Percentiles rank a stretch among this genome's conserved stretches.
These are phyloP conservation scores for Pseudocercospora macadamiae DNA, from an alignment of 2,329 filamentous ascomycete genomes.

Conservation along the genomic window DNA sequence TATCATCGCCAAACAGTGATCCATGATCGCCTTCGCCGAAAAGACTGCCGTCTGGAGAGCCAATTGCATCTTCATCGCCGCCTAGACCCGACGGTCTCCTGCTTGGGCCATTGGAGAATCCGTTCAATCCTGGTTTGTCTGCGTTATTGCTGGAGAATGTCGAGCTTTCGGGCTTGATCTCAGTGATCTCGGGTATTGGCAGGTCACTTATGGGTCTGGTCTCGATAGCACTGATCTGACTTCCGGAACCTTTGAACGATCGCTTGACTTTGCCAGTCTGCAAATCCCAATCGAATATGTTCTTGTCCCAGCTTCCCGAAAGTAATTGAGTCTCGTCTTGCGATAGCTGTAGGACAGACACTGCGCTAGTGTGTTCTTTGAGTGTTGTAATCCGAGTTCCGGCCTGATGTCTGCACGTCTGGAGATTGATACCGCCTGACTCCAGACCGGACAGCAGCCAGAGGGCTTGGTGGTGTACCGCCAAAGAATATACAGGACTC, in stretches of 20 bases:
- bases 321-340: constrained; percentile 85
- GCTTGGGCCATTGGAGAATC: constrained; percentile 45
- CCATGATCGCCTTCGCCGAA: constrained; percentile 74
- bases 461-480: constrained; percentile 83
- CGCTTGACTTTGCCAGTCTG: constrained; percentile 79
- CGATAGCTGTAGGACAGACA: constrained; percentile 80
- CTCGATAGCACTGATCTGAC: constrained; percentile 88
- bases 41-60: constrained; percentile 74
- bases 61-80: constrained; percentile 60
- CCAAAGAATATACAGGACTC: constrained; percentile 94
- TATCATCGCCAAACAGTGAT: constrained; percentile 80
- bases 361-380: constrained; percentile 83
- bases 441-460: constrained; percentile 92
- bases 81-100: constrained; percentile 23
- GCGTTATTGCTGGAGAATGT: constrained; percentile 78
- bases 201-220: constrained; percentile 75
- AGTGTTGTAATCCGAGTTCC: constrained; percentile 84
- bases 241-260: constrained; percentile 73
- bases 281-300: constrained; percentile 90
- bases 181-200: constrained; percentile 71
- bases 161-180: constrained; percentile 65
- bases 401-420: constrained; percentile 91
- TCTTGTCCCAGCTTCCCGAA: constrained; percentile 96
- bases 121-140: constrained; percentile 60
- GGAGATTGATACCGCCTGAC: constrained; percentile 88